phyloP scores from a whole-genome alignment of 192 early-diverging fungal species.

The Gorgonomyces haynaldii region DNA sequence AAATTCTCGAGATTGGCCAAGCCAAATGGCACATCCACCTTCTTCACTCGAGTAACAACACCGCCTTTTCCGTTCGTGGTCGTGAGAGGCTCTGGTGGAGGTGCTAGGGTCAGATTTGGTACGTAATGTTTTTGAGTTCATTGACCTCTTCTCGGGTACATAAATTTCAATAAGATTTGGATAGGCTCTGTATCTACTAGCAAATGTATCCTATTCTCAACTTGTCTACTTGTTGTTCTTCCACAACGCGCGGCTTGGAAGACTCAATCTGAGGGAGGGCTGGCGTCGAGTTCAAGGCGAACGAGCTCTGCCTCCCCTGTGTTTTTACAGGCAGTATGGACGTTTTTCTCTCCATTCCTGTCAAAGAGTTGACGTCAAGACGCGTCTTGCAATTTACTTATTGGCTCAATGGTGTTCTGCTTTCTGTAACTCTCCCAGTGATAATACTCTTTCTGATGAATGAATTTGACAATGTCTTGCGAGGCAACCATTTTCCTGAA shows the following conservation, averaged over 20 bases:
- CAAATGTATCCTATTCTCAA: too few species aligned
- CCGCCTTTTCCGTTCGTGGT: not conserved
- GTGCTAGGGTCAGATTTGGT: not conserved
- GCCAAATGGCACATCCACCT: not conserved
- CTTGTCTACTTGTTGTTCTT: too few species aligned
- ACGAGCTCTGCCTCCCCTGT: too few species aligned
- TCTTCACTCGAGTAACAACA: not conserved
- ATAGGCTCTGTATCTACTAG: constrained; percentile 7
- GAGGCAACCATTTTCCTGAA: constrained; percentile 70
- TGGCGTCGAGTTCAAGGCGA: too few species aligned
- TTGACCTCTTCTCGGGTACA: constrained; percentile 5
- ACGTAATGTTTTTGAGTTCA: too few species aligned
- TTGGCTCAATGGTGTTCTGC: too few species aligned
- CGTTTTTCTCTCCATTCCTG: too few species aligned
- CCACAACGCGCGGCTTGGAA: too few species aligned
- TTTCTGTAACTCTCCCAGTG: constrained; percentile 58
- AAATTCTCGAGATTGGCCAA: constrained; percentile 5
- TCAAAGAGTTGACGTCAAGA: too few species aligned
- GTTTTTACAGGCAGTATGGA: too few species aligned
- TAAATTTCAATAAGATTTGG: constrained; percentile 10
- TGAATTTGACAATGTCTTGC: constrained; percentile 55
- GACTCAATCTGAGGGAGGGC: too few species aligned
- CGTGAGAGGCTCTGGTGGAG: not conserved
- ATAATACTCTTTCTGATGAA: constrained; percentile 71
- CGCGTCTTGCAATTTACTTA: too few species aligned